Evolutionary conservation across 306 rosid species (phyloP).

Genomic region (Lathyrus sativus): DNA sequence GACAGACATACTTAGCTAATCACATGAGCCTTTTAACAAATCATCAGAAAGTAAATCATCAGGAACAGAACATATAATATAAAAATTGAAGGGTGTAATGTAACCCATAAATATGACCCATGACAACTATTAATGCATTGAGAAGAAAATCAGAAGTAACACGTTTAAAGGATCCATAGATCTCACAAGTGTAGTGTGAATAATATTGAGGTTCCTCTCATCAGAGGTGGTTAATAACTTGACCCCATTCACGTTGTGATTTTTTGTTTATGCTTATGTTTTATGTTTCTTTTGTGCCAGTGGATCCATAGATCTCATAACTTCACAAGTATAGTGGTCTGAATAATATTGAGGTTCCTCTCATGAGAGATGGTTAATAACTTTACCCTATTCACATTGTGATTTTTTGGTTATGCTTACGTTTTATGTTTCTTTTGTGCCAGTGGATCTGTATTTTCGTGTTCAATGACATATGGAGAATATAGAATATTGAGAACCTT

Average conservation of each 20-base stretch:
- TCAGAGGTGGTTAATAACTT: neutral
- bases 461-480: too few relatives aligned
- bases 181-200: slow-evolving; percentile 27
- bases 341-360: slow-evolving; percentile 1
- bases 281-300: too few relatives aligned
- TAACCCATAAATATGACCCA: neutral
- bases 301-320: slow-evolving; percentile 19
- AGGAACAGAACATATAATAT: slow-evolving; percentile 11
- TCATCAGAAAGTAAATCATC: slow-evolving; percentile 12
- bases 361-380: neutral
- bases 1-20: neutral
- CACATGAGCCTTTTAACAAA: slow-evolving; percentile 9
- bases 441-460: too few relatives aligned
- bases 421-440: too few relatives aligned
- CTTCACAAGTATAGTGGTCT: slow-evolving; percentile 20
- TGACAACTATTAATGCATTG: neutral
- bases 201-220: neutral
- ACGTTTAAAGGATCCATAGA: slow-evolving; percentile 2
- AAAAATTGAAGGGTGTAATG: neutral
- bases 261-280: too few relatives aligned
- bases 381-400: too few relatives aligned
- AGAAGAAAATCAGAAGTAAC: slow-evolving; percentile 1
- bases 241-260: too few relatives aligned
- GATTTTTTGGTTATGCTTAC: too few relatives aligned
- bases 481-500: too few relatives aligned